Base-by-base conservation (phyloP, 2,329 filamentous ascomycete species). In the Clarireedia hainanense region DNA sequence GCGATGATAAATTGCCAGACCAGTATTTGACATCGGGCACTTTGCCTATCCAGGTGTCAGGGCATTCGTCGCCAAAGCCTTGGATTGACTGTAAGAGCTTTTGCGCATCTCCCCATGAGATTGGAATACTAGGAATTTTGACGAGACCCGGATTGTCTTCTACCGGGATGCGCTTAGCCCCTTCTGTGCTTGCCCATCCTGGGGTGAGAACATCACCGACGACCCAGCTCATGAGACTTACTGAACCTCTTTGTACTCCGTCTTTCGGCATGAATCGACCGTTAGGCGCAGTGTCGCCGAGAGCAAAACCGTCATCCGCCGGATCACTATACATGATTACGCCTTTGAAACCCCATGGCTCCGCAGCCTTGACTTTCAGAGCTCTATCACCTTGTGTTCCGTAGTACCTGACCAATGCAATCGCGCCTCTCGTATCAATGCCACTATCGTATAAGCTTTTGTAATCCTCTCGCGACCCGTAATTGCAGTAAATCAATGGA, bases 291-390 rank as follows among this genome's bases (percentile, higher is more conserved):
- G 82, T 77, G 0, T 83, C 76, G 4, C 91, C 91, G 62, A 81
- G 81, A 27, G 80, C 71, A 65, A 91, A 94, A 1, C 91, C 91
- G 67, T 95, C 88, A 50, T 96, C 87, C 1, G 80, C 78, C 0
- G 92, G 92, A 68, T 97, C 94, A 51, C 86, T 95, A 74, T 96
- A 99, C 57, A 96, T 88, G 55, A 99, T 81, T 65, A 90, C 95
- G 14, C 92, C 94, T 2, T 79, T 83, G 61, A 91, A 94, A 1
- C 94, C 94, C 14, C 88, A 89, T 64, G 89, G 70, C 71, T 96
- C 89, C 1, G 94, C 94, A 9, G 89, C 88, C 72, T 92, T 95
- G 65, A 99, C 81, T 71, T 97, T 96, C 64, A 95, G 73, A 1
- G 83, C 88, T 5, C 80, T 76, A 67, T 95, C 88, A 2, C 74